phyloP scores from a whole-genome alignment of 2,329 filamentous ascomycete genomes.

The Colletotrichum ledebouriae region DNA sequence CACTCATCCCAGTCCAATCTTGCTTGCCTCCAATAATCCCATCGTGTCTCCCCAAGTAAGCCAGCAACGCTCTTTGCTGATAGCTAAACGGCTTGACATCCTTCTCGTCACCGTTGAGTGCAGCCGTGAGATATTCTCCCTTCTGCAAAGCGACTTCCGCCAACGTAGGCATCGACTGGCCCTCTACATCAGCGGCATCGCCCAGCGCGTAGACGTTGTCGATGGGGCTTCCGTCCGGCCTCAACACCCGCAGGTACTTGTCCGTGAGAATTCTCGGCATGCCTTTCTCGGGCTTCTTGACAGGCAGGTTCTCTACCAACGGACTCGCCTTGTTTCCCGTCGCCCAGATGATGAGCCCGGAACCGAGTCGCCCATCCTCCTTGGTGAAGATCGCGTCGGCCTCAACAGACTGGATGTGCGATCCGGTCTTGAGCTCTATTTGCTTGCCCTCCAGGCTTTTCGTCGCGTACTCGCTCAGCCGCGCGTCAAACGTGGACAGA shows the following conservation, averaged over 20 bases:
- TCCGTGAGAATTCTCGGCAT: slow-evolving; percentile 30
- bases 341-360: slow-evolving; percentile 96
- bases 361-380: slow-evolving; percentile 86
- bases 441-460: slow-evolving; percentile 28
- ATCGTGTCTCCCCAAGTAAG: slow-evolving; percentile 31
- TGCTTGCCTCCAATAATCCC: slow-evolving; percentile 34
- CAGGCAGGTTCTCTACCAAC: slow-evolving; percentile 21
- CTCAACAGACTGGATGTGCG: slow-evolving; percentile 26
- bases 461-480: slow-evolving; percentile 91
- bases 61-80: slow-evolving; percentile 28
- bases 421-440: slow-evolving; percentile 13
- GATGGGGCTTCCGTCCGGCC: slow-evolving; percentile 29
- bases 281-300: slow-evolving; percentile 24
- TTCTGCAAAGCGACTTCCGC: slow-evolving; percentile 38
- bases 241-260: slow-evolving; percentile 25
- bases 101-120: slow-evolving; percentile 1
- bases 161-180: slow-evolving; percentile 26
- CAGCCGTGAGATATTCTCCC: slow-evolving; percentile 26
- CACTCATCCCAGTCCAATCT: slow-evolving; percentile 32
- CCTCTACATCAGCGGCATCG: slow-evolving; percentile 29
- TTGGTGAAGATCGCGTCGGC: slow-evolving; percentile 97
- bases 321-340: slow-evolving; percentile 78
- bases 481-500: slow-evolving; percentile 97
- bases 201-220: slow-evolving; percentile 29
- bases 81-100: slow-evolving; percentile 11